phyloP scores from a whole-genome alignment of 2,329 filamentous ascomycete genomes.

The Boeremia lycopersici region DNA sequence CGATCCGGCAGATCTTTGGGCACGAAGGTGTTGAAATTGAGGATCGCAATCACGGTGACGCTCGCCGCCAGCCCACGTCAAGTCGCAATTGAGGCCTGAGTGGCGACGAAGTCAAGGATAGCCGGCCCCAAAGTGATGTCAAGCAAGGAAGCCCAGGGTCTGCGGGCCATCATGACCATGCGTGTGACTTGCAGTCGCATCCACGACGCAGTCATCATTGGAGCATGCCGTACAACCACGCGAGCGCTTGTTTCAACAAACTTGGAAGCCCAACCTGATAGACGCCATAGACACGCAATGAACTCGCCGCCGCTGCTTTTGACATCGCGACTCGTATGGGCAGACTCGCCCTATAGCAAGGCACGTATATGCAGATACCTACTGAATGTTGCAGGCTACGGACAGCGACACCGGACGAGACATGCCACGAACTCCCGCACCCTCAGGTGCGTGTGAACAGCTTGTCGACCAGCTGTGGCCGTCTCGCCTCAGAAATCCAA shows the following conservation, averaged over 20 bases:
- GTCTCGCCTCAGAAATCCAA: constrained; percentile 6
- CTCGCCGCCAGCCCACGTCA: background rate
- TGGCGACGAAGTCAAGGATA: constrained; percentile 17
- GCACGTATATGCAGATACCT: background rate
- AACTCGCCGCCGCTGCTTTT: background rate
- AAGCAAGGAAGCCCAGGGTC: constrained; percentile 9
- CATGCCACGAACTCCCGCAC: constrained; percentile 3
- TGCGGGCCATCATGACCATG: background rate
- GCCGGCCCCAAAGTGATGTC: constrained; percentile 17
- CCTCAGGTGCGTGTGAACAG: constrained; percentile 13
- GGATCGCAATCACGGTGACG: constrained; percentile 34
- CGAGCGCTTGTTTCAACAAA: constrained; percentile 14
- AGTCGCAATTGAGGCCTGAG: constrained; percentile 13
- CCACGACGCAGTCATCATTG: constrained; percentile 3
- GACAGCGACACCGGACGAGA: constrained; percentile 4
- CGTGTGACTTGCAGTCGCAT: constrained; percentile 10
- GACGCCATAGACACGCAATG: background rate
- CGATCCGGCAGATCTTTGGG: constrained; percentile 35
- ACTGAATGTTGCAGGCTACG: constrained; percentile 1
- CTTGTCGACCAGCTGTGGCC: constrained; percentile 5
- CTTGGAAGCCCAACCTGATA: background rate
- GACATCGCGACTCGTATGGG: background rate
- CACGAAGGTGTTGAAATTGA: constrained; percentile 22
- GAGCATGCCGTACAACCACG: constrained; percentile 2
- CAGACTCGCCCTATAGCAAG: background rate